Base-by-base conservation (phyloP, 2,329 filamentous ascomycete species). In the Mycocentrospora acerina region DNA sequence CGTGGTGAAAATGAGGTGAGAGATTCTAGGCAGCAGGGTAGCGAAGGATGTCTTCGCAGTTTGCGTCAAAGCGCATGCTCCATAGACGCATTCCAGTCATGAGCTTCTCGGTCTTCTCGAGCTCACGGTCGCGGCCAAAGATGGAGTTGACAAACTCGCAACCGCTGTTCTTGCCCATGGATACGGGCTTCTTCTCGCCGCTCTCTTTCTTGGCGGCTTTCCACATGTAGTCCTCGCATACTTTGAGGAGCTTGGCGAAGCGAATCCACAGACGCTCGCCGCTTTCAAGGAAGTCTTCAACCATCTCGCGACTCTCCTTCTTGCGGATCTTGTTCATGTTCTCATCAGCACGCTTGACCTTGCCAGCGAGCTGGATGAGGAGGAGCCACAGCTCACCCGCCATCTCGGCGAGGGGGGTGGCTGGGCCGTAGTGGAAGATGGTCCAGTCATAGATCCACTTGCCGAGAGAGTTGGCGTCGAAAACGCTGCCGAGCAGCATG, bases 391-490 rank as follows among this genome's bases (percentile, higher is more conserved):
- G 78, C 60, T 97, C 90, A 54, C 91, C 93, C 2, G 93, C 90
- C 69, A 95, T 84, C 52, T 96, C 90, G 36, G 90, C 82, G 61
- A 96, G 88, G 34, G 90, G 88, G 9, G 86, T 89, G 27, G 81
- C 80, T 11, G 89, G 81, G 25, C 88, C 88, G 54, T 94, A 84
- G 66, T 86, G 84, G 73, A 88, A 95, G 49, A 96, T 88, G 13
- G 93, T 96, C 93, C 93, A 98, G 77, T 97, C 93, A 71, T 95
- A 98, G 62, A 98, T 94, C 93, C 93, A 98, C 72, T 96, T 96
- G 61, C 93, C 93, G 19, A 98, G 79, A 17, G 89, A 95, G 78
- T 97, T 96, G 62, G 91, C 88, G 64, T 97, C 93, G 62, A 97
- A 97, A 40, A 97, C 93, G 63, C 88, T 95, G 34, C 93, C 93